Base-by-base conservation (phyloP, 192 early-diverging fungal species). In the Coemansia sp. region DNA sequence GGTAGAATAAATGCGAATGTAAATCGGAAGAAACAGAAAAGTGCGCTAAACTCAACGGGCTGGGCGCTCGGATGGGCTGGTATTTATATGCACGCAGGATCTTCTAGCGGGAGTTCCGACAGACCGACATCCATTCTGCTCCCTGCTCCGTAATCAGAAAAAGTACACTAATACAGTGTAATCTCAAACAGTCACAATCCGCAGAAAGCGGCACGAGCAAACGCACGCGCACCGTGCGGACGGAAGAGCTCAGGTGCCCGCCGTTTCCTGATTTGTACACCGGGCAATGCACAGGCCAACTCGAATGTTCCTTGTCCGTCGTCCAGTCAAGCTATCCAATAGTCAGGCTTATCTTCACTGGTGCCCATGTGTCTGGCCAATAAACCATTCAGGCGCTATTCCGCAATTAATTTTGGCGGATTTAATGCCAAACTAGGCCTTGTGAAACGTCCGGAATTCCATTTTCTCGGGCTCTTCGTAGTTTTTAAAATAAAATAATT, bases 221-320 rank as follows among this genome's bases (percentile, higher is more conserved):
- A 17, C 48, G 48, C 48, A 49, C 48, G 48, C 48, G n/a, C 48
- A 19, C 5, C 17, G 19, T 8, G 19, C 48, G 48, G 48, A 49
- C 12, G 48, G 48, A 49, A 21, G 17, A 8, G 19, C 19, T n/a
- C 48, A 8, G 19, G 43, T 12, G 14, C 4, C 48, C 48, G 4
- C 48, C 48, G 48, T 19, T 49, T 49, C 48, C 48, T 49, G 12
- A 49, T 49, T 49, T 6, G 48, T 21, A 49, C n/a, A 6, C 43
- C 16, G 14, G 0, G 21, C 48, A 17, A 55, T 55, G 53, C 53
- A 55, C 53, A 29, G 53, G 22, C 53, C 53, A 55, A 17, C 53
- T 27, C 17, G 3, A 45, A 45, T 16, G 41, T 45, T 45, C 41
- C 41, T 45, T 45, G 11, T 45, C 11, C 3, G 41, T n/a, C 41